Evolutionary conservation across 176 grass and related monocot species (phyloP), one percentile per base, ranked within the genome.

Genomic region (Echinochloa phyllopogon): DNA sequence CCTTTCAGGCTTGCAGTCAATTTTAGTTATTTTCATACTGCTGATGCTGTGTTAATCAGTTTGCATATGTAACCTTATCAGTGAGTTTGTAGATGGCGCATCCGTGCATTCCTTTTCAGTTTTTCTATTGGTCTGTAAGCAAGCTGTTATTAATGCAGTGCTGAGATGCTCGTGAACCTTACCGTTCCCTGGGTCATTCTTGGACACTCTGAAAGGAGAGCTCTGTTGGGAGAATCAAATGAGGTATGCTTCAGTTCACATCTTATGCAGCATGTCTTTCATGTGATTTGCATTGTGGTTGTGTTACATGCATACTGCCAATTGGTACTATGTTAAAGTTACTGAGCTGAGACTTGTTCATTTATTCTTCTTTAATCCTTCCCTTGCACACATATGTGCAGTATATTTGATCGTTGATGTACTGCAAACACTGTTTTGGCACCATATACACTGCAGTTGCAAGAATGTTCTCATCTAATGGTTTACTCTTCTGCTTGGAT

Each of bases 171-270:
- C 42, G 74, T 47, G 56, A 96, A 96, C 88, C 90, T 99, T 77
- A 90, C 81, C 48, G 72, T 99, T 78, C 96, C 91, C 38, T 99
- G 91, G 94, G 94, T 96, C 75, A 96, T 99, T 80, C 85, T 96
- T 87, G 94, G 96, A 65, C 96, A 99, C 90, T 99, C 96, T 51
- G 94, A 99, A 76, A 94, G 91, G 83, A 99, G 90, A 83, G 82
- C 70, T 93, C 65, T 99, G 61, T 67, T 99, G 89, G 92, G 82
- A 63, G 96, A 99, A 86, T 89, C 96, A 50, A 99, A 81, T 64
- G 97, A 99, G 87, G 97, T 99, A 86, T 74, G 55, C n/a, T 51
- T 6, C n/a, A 33, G 0, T 18, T 53, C 5, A 33, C 7, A 74
- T 67, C 38, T 58, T 51, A 62, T 33, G 6, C n/a, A 50, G n/a